Evolutionary conservation across 176 grass and related monocot genomes (phyloP), one percentile per base, ranked within the genome.

Genomic region (Eremochloa ophiuroides): DNA sequence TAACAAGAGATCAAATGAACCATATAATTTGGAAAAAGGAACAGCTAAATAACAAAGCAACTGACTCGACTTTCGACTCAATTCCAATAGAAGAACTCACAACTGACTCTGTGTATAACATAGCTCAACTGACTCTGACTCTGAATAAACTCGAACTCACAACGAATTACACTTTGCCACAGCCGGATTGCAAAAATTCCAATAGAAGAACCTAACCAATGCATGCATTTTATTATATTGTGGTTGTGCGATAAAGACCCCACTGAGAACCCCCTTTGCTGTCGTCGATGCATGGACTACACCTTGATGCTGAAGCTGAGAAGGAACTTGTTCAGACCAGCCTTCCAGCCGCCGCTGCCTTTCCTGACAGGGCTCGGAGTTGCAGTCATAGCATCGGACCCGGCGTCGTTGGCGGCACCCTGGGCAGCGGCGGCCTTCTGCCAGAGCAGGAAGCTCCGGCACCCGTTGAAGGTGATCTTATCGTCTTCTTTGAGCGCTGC

Each of bases 381-480:
- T 9, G 51, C 34, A 17, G 62, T 27, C 25, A 29, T 28, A 34
- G 40, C 62, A 22, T 82, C 72, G 2, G 35, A 28, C 22, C 12
- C 65, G 15, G 37, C 33, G 37, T 74, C 47, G 0, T 26, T 56
- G 6, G 67, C 71, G 2, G 60, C 65, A 1, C 40, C 14, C 39
- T 62, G 33, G 43, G 34, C 69, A 80, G 50, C 56, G 9, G 62
- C 37, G 9, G 62, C 37, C 74, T 94, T 91, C 72, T 85, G 85
- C 87, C 89, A 92, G 15, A 94, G 81, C 61, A 94, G 63, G 72
- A 94, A 94, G 42, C 77, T 94, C 71, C 93, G 82, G 43, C 66
- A 77, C 2, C 93, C 93, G 18, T 87, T 72, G 71, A 89, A 92
- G 62, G 62, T 80, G 61, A 94, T 83, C 68, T 25, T 71, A 44